These are phyloP conservation scores for Podospora conica DNA, from an alignment of 495 filamentous ascomycete species.

Conservation along the genomic window DNA sequence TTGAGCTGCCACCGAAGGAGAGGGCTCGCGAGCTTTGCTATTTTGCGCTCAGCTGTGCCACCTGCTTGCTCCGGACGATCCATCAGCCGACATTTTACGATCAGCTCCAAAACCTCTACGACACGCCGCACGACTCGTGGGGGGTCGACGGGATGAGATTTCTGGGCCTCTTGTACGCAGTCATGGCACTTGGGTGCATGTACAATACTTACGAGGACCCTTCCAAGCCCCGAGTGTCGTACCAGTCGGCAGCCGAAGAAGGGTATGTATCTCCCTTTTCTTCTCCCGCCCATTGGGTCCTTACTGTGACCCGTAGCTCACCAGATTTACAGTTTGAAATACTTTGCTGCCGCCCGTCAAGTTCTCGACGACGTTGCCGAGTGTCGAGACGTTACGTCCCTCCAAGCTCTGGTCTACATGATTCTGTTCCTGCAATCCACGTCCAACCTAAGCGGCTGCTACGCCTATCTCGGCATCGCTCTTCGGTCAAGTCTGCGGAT, in stretches of 20 bases:
- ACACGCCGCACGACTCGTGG: slow-evolving; percentile 60
- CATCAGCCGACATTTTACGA: slow-evolving; percentile 81
- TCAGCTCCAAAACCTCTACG: slow-evolving; percentile 73
- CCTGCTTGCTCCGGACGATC: slow-evolving; percentile 76
- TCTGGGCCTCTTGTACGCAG: slow-evolving; percentile 75
- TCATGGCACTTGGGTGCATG: slow-evolving; percentile 80
- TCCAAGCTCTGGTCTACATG: slow-evolving; percentile 89
- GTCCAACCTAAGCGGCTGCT: slow-evolving; percentile 86
- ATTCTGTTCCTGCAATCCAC: slow-evolving; percentile 88
- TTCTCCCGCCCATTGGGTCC: background rate
- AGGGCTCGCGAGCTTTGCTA: slow-evolving; percentile 64
- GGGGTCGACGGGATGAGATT: slow-evolving; percentile 72
- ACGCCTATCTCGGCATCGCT: slow-evolving; percentile 87
- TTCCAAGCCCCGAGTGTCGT: slow-evolving; percentile 33
- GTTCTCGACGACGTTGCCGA: slow-evolving; percentile 85
- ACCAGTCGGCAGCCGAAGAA: slow-evolving; percentile 70
- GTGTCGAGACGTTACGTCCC: slow-evolving; percentile 74
- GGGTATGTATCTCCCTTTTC: slow-evolving; percentile 48
- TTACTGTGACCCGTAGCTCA: slow-evolving; percentile 14
- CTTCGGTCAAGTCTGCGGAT: slow-evolving; percentile 78
- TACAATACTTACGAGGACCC: slow-evolving; percentile 53
- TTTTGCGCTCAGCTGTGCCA: slow-evolving; percentile 76
- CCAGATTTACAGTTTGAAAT: slow-evolving; percentile 59
- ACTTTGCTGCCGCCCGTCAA: slow-evolving; percentile 67
- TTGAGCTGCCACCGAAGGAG: slow-evolving; percentile 65